These are phyloP conservation scores for Rhizopus sp. DNA, from an alignment of 371 early-diverging fungal species.

Conservation along the genomic window DNA sequence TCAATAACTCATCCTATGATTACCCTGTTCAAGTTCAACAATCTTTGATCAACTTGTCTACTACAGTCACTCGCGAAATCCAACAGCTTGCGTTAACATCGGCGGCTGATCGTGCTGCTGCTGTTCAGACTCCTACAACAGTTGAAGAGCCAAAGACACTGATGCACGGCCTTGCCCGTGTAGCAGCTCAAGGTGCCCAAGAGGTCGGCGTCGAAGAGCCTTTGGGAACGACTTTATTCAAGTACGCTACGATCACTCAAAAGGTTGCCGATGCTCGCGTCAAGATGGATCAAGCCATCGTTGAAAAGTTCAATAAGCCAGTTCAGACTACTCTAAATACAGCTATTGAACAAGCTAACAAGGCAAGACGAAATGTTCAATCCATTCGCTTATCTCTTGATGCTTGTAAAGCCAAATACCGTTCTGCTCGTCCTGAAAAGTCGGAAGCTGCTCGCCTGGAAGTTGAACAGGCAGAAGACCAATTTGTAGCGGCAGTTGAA, in stretches of 20 bases:
- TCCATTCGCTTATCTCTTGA: conserved; percentile 82
- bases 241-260: conserved; percentile 81
- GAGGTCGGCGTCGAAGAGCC: conserved; percentile 76
- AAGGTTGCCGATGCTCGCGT: conserved; percentile 78
- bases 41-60: conserved; percentile 64
- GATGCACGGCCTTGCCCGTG: conserved; percentile 74
- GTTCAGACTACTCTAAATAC: conserved; percentile 69
- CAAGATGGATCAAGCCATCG: conserved; percentile 71
- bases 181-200: conserved; percentile 55
- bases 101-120: conserved; percentile 47
- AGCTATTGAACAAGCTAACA: conserved; percentile 76
- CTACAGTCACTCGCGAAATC: conserved; percentile 61
- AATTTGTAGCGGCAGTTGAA: conserved; percentile 88
- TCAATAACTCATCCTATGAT: conserved; percentile 69
- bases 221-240: conserved; percentile 77
- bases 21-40: conserved; percentile 78
- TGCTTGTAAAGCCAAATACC: conserved; percentile 76
- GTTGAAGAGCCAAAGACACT: conserved; percentile 57
- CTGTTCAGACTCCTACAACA: conserved; percentile 1
- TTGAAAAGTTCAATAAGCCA: conserved; percentile 75
- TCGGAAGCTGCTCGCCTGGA: conserved; percentile 76
- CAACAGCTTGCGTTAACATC: conserved; percentile 61
- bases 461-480: conserved; percentile 88
- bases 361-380: conserved; percentile 80
- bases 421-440: conserved; percentile 70